A percentile compares a stretch with the other conserved stretches of the same genome.
These are phyloP conservation scores for Petunia secreta DNA, from an alignment of 257 asterid genomes.

Conservation along the genomic window DNA sequence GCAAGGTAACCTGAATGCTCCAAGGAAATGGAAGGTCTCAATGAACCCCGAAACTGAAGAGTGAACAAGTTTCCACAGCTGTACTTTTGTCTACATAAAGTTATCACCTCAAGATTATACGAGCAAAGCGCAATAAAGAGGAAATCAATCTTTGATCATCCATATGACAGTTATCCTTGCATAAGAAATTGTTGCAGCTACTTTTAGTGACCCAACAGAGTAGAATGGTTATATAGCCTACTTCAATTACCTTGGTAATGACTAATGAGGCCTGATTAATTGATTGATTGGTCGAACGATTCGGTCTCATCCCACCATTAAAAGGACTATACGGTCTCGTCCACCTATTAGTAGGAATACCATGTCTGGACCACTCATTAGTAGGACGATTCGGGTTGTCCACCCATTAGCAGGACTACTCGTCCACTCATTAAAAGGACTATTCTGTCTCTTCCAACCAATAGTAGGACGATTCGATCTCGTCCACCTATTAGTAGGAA, in stretches of 20 bases:
- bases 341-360: too few species aligned
- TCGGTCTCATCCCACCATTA: too few species aligned
- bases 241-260: background rate
- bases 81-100: background rate
- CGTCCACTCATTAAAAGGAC: too few species aligned
- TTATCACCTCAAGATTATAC: background rate
- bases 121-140: slow-evolving; percentile 1
- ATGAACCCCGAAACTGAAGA: background rate
- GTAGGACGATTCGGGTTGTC: too few species aligned
- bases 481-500: too few species aligned
- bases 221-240: background rate
- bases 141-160: background rate
- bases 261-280: background rate
- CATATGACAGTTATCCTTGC: background rate
- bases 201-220: background rate
- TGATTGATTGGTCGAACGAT: background rate
- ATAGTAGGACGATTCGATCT: too few species aligned
- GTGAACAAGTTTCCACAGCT: background rate
- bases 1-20: background rate
- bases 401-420: too few species aligned
- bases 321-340: too few species aligned
- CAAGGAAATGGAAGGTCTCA: slow-evolving; percentile 6
- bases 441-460: too few species aligned
- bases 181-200: background rate
- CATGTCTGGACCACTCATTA: too few species aligned